Evolutionary conservation across 2,329 filamentous ascomycete genomes (phyloP), one percentile per base, ranked within the genome.

Genomic region (Colletotrichum tabaci): DNA sequence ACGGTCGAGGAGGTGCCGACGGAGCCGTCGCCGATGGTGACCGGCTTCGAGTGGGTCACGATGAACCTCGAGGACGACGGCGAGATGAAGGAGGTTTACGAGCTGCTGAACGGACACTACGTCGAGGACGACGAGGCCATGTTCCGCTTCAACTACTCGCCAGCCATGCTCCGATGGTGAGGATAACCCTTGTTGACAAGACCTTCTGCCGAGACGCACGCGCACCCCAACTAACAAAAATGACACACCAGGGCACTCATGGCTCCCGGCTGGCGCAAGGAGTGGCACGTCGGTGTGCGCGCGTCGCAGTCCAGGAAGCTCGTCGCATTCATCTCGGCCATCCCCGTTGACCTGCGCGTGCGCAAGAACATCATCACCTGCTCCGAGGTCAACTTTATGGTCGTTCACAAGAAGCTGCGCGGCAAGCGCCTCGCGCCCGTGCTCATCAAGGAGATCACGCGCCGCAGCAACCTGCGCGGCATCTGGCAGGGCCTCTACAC

Each of bases 401-500:
- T 95, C 79, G 92, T 99, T 66, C 96, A 99, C 87, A 98, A 98
- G 87, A 98, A 98, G 84, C 90, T 99, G 42, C 94, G 96, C 61
- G 91, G 93, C 69, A 98, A 98, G 86, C 92, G 96, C 65, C 90
- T 99, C 53, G 92, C 96, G 0, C 96, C 96, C 0, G 93, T 98
- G 2, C 90, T 99, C 64, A 99, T 99, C 86, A 98, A 98, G 83
- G 96, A 99, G 81, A 94, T 99, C 77, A 99, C 96, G 6, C 92
- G 96, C 58, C 90, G 95, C 74, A 97, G 94, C 86, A 97, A 98
- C 82, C 84, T 95, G 58, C 87, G 93, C 74, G 93, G 92, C 67
- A 92, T 97, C 75, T 98, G 93, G 88, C 96, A 99, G 83, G 96
- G 96, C 61, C 94, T 99, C 70, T 98, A 98, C 85, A 99, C 96